These are phyloP conservation scores for Wickerhamomyces canadensis DNA, from an alignment of 805 yeast species.

Conservation along the genomic window DNA sequence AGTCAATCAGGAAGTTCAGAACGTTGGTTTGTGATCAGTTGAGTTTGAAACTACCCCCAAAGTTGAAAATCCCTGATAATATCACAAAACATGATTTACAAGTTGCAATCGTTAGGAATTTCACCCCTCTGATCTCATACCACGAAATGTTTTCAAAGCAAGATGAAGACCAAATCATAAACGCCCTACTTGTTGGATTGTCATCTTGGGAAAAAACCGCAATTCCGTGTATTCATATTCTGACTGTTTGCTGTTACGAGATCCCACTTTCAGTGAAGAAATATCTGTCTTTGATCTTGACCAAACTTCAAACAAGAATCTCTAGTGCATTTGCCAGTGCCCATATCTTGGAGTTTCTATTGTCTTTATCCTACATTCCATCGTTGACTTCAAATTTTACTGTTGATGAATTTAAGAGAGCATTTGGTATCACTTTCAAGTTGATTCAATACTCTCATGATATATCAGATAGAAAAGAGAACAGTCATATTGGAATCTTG, in stretches of 20 bases:
- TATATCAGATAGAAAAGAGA: conserved; percentile 20
- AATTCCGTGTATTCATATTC: conserved; percentile 68
- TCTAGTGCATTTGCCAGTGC: conserved; percentile 64
- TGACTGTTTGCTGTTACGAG: conserved; percentile 77
- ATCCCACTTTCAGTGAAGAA: conserved; percentile 69
- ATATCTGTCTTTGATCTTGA: conserved; percentile 59
- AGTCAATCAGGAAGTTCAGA: conserved; percentile 36
- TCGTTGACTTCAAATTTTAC: conserved; percentile 65
- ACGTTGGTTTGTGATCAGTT: conserved; percentile 55
- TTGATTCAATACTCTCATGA: conserved; percentile 70
- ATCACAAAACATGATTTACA: conserved; percentile 57
- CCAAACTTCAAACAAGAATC: conserved; percentile 69
- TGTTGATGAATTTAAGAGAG: conserved; percentile 69
- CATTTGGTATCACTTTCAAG: conserved; percentile 79
- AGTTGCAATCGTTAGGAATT: conserved; percentile 55
- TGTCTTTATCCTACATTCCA: conserved; percentile 62
- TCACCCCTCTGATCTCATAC: conserved; percentile 60
- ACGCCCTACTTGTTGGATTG: conserved; percentile 53
- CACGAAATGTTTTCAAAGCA: conserved; percentile 44
- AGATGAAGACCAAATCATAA: conserved; percentile 61
- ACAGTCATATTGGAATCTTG: conserved; percentile 25
- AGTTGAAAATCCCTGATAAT: conserved; percentile 34
- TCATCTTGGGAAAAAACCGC: conserved; percentile 77
- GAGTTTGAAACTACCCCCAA: conserved; percentile 40
- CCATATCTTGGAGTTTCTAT: conserved; percentile 69